These are phyloP conservation scores for Hygrophila difformis DNA, from an alignment of 257 asterid species.

Conservation along the genomic window DNA sequence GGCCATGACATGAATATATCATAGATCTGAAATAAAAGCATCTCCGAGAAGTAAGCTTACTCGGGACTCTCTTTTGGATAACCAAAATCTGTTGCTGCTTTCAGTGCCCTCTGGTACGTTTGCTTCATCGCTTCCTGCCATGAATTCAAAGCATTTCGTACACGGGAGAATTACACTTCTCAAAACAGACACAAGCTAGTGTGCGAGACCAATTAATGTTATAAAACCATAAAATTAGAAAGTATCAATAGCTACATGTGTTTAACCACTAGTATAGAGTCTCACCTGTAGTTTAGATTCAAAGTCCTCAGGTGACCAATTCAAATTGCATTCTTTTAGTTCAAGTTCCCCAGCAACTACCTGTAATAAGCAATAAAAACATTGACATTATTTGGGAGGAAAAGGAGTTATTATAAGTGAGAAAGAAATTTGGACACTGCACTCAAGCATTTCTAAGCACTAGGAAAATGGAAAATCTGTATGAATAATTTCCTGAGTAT, in stretches of 20 bases:
- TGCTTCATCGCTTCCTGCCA: constrained; percentile 95
- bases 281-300: constrained; percentile 85
- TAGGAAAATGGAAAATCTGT: no score
- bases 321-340: constrained; percentile 78
- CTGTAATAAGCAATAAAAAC: constrained; percentile 27
- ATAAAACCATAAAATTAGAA: no score
- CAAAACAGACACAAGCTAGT: not conserved
- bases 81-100: constrained; percentile 86
- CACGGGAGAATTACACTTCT: not conserved
- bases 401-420: constrained; percentile 4
- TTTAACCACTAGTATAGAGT: no score
- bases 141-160: not conserved
- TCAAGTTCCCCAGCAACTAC: constrained; percentile 98
- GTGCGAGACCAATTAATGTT: no score
- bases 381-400: constrained; percentile 4
- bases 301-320: constrained; percentile 95
- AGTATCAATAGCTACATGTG: no score
- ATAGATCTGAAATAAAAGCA: no score
- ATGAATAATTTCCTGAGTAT: not conserved
- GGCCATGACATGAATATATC: no score
- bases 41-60: constrained; percentile 49
- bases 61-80: constrained; percentile 94
- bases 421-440: not conserved
- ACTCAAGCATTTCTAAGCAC: no score
- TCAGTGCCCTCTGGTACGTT: constrained; percentile 73